Evolutionary conservation across 306 rosid species (phyloP).

Genomic region (Astragalus membranaceus): DNA sequence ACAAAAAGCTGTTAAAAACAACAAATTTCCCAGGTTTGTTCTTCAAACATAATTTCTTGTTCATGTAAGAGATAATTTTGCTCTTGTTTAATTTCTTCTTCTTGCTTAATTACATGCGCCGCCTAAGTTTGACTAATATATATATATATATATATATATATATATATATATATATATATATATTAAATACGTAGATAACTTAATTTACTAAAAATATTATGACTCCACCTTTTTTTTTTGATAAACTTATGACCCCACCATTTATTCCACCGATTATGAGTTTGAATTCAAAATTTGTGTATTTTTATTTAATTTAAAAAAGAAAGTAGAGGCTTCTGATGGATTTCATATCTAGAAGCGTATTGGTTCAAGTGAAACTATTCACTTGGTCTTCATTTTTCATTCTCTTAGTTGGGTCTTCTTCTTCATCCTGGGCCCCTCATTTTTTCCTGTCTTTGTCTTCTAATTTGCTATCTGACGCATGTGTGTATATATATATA

Average conservation of each 20-base stretch:
- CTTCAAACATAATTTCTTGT: not conserved
- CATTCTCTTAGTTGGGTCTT: not conserved
- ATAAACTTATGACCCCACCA: conserved; percentile 20
- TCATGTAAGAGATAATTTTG: not conserved
- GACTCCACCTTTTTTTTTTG: conserved; percentile 13
- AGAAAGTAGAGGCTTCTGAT: not conserved
- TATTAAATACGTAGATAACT: not conserved
- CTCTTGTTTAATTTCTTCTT: not conserved
- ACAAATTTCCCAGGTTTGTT: conserved; percentile 66
- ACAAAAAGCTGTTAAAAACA: conserved; percentile 73
- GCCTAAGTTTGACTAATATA: conserved; percentile 22
- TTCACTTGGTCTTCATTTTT: not conserved
- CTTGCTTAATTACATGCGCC: not conserved
- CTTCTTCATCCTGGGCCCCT: not conserved
- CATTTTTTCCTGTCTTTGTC: not conserved
- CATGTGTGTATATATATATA: too few relatives aligned
- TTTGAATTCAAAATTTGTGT: not conserved
- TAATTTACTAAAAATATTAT: not conserved
- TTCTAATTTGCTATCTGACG: not conserved
- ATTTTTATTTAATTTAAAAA: not conserved
- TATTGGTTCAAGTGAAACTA: not conserved
- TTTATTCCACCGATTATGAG: not conserved
- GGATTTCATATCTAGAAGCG: not conserved
- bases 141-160: too few relatives aligned
- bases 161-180: too few relatives aligned